These are phyloP conservation scores for Phytophthora cryptogea DNA, from an alignment of 352 stramenopile species.

Conservation along the genomic window DNA sequence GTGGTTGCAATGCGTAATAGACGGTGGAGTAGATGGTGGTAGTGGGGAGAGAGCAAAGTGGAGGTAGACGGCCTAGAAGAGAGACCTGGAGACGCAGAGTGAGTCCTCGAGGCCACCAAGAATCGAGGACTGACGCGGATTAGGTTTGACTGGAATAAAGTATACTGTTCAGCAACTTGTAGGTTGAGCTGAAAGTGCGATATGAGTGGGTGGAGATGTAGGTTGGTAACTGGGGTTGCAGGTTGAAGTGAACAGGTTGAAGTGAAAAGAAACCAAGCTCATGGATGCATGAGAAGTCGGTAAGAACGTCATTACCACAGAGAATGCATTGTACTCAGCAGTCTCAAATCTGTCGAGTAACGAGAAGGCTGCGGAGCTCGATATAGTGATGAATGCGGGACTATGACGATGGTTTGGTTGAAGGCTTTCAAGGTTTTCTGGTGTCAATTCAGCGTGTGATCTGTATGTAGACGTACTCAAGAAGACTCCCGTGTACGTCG, in stretches of 20 bases:
- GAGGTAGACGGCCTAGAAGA: neutral
- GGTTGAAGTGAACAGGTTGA: slow-evolving; percentile 1
- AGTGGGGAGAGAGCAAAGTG: neutral
- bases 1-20: slow-evolving; percentile 1
- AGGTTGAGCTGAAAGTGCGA: too few relatives aligned
- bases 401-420: too few relatives aligned
- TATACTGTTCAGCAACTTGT: slow-evolving; percentile 6
- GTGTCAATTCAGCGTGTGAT: too few relatives aligned
- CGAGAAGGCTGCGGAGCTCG: too few relatives aligned
- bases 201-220: neutral
- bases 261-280: neutral
- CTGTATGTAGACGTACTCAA: too few relatives aligned
- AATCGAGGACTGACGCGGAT: slow-evolving; percentile 26
- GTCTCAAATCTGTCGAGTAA: too few relatives aligned
- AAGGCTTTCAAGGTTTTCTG: too few relatives aligned
- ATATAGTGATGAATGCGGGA: too few relatives aligned
- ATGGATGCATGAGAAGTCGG: too few relatives aligned
- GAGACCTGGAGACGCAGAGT: neutral
- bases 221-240: neutral
- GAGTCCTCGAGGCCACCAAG: slow-evolving; percentile 27
- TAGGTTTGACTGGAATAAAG: slow-evolving; percentile 15
- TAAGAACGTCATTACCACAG: too few relatives aligned
- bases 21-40: neutral
- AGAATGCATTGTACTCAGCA: too few relatives aligned
- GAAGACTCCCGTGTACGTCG: too few relatives aligned